phyloP scores from a whole-genome alignment of 371 early-diverging fungal species.

The Sporodiniella umbellata region DNA sequence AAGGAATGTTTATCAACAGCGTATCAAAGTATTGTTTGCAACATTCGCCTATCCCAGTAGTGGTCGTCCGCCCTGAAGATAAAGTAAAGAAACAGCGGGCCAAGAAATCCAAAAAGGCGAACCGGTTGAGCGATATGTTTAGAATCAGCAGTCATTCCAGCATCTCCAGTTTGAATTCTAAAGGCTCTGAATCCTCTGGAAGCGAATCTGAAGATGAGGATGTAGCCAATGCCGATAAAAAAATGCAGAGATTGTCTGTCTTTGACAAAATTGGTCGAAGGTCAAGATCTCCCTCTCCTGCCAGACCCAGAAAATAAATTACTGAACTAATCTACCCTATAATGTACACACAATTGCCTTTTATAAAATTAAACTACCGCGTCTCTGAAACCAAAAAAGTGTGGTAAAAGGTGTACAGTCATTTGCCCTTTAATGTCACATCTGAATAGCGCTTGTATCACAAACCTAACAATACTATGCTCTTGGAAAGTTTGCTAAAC shows the following conservation, averaged over 20 bases:
- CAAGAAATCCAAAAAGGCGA: constrained; percentile 37
- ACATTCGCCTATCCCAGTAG: constrained; percentile 56
- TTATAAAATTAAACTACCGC: too few species aligned
- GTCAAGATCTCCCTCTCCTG: constrained; percentile 39
- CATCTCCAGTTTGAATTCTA: constrained; percentile 18
- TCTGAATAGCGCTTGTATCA: too few species aligned
- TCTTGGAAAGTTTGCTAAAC: too few species aligned
- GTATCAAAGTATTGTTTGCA: constrained; percentile 61
- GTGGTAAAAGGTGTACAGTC: too few species aligned
- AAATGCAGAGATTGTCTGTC: constrained; percentile 28
- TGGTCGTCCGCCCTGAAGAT: constrained; percentile 57
- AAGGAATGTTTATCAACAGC: constrained; percentile 56
- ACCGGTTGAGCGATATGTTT: constrained; percentile 43
- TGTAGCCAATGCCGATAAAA: constrained; percentile 20
- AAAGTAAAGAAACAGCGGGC: constrained; percentile 38
- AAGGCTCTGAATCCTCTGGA: constrained; percentile 22
- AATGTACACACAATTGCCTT: too few species aligned
- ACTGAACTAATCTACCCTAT: neutral
- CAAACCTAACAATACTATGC: too few species aligned
- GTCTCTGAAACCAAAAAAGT: too few species aligned
- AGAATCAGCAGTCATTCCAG: constrained; percentile 31
- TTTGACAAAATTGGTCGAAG: constrained; percentile 33
- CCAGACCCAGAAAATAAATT: constrained; percentile 14
- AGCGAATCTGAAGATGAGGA: constrained; percentile 21
- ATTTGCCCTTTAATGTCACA: too few species aligned